These are phyloP conservation scores for Plantago major DNA, from an alignment of 257 asterid genomes.

Conservation along the genomic window DNA sequence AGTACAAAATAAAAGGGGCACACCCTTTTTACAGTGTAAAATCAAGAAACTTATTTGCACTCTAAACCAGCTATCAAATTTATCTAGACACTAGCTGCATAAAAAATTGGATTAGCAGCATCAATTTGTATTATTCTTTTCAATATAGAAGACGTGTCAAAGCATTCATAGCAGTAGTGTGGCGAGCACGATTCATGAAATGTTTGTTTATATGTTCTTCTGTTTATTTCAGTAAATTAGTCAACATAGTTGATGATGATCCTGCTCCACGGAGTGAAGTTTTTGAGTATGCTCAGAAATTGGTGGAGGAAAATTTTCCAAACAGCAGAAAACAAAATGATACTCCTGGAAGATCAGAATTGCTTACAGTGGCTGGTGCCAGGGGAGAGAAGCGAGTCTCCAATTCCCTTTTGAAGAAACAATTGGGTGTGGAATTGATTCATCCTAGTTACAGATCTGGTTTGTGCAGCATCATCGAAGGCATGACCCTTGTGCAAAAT, in stretches of 20 bases:
- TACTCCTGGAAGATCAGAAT: constrained; percentile 26
- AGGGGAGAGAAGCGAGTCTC: constrained; percentile 78
- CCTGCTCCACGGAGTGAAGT: constrained; percentile 81
- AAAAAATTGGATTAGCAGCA: no score
- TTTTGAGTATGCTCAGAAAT: constrained; percentile 53
- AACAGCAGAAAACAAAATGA: constrained; percentile 21
- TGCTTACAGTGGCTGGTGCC: constrained; percentile 20
- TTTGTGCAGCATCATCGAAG: constrained; percentile 50
- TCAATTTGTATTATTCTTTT: no score
- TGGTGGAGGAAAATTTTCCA: constrained; percentile 59
- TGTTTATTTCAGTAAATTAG: constrained; percentile 43
- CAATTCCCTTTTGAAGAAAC: constrained; percentile 66
- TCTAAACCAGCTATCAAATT: no score
- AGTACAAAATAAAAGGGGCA: no score
- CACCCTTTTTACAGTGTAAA: no score
- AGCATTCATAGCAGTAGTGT: no score
- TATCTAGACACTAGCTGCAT: no score
- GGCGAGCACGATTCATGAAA: background rate
- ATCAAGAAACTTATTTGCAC: no score
- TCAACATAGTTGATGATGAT: constrained; percentile 78
- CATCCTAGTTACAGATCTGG: constrained; percentile 76
- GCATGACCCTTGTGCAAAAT: constrained; percentile 19
- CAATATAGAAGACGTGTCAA: no score
- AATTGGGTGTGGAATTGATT: constrained; percentile 57
- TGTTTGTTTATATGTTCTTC: constrained; percentile 5